A percentile compares a stretch with the other conserved stretches of the same genome.
Evolutionary conservation across 257 asterid species (phyloP).

Genomic region (Cinchona pubescens): DNA sequence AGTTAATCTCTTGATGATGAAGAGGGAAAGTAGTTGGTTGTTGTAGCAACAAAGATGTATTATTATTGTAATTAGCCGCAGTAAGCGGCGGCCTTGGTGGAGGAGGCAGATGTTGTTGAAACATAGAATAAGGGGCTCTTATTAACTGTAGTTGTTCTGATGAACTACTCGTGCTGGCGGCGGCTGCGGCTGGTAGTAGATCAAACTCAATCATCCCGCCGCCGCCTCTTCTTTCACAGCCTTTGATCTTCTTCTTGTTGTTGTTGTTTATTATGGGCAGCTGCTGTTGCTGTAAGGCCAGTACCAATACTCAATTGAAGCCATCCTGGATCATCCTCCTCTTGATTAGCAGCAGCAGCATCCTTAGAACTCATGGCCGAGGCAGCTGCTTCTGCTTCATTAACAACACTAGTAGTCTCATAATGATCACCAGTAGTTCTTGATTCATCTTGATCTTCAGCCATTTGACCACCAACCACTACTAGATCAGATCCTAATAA

Average conservation of each 20-base stretch:
- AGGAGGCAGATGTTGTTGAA: slow-evolving; percentile 26
- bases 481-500: slow-evolving; percentile 45
- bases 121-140: slow-evolving; percentile 9
- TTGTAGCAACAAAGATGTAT: slow-evolving; percentile 41
- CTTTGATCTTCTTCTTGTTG: neutral
- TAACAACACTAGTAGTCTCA: slow-evolving; percentile 14
- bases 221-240: slow-evolving; percentile 7
- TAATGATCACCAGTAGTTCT: no score
- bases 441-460: slow-evolving; percentile 47
- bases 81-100: slow-evolving; percentile 21
- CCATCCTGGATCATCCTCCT: slow-evolving; percentile 50
- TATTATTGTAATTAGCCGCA: slow-evolving; percentile 9
- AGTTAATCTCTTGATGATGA: slow-evolving; percentile 36
- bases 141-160: slow-evolving; percentile 2
- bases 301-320: slow-evolving; percentile 74
- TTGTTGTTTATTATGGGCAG: neutral
- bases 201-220: slow-evolving; percentile 54
- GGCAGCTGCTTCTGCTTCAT: slow-evolving; percentile 32
- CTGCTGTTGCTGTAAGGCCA: slow-evolving; percentile 10
- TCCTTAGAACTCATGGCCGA: slow-evolving; percentile 39
- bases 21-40: slow-evolving; percentile 28
- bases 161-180: slow-evolving; percentile 2
- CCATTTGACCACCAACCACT: slow-evolving; percentile 31
- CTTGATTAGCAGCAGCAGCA: neutral
- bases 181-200: slow-evolving; percentile 39